Percentiles rank a stretch among this genome's conserved stretches.
Evolutionary conservation across 2,329 filamentous ascomycete species (phyloP).

Genomic region (Myriosclerotinia duriaeana): DNA sequence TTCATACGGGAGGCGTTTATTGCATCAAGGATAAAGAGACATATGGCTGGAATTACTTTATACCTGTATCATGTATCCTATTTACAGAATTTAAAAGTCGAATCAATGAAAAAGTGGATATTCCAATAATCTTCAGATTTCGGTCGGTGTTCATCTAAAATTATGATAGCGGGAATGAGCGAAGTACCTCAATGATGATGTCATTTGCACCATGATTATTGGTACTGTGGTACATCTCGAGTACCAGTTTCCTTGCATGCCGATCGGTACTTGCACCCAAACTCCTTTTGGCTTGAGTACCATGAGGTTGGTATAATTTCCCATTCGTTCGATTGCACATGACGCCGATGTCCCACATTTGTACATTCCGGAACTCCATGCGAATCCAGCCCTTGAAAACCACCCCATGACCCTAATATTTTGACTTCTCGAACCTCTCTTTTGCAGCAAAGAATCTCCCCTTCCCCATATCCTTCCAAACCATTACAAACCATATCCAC

Average conservation of each 20-base stretch:
- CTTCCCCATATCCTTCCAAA: background rate
- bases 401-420: constrained; percentile 4
- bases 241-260: background rate
- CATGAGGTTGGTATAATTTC: background rate
- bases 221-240: background rate
- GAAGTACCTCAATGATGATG: constrained; percentile 2
- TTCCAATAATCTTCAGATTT: background rate
- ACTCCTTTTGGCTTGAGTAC: constrained; percentile 1
- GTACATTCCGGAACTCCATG: constrained; percentile 14
- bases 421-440: background rate
- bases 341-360: constrained; percentile 10
- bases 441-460: background rate
- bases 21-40: constrained; percentile 11
- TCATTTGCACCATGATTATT: constrained; percentile 4
- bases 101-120: constrained; percentile 1
- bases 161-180: background rate
- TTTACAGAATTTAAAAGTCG: background rate
- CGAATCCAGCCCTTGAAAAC: constrained; percentile 11
- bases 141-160: background rate
- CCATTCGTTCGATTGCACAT: constrained; percentile 9
- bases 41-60: constrained; percentile 7
- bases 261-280: background rate
- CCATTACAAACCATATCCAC: background rate
- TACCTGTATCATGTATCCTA: constrained; percentile 13
- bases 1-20: background rate